Evolutionary conservation across 2,329 filamentous ascomycete species (phyloP).

Genomic region (Diaporthe ampelina): DNA sequence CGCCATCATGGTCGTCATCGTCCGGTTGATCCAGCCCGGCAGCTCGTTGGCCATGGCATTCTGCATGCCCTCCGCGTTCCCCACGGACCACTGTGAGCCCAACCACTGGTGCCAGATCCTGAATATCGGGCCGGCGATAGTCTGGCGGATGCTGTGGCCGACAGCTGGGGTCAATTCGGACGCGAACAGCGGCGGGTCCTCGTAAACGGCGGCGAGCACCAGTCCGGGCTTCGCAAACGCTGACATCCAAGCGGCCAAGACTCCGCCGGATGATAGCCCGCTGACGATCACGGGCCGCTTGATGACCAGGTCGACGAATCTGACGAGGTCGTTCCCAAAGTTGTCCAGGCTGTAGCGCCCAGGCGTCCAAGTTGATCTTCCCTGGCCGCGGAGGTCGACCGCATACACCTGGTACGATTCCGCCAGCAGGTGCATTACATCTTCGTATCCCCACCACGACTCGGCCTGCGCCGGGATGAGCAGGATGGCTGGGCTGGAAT

Average conservation of each 20-base stretch:
- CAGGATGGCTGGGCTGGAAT: slow-evolving; percentile 39
- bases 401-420: slow-evolving; percentile 43
- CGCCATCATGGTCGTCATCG: slow-evolving; percentile 36
- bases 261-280: slow-evolving; percentile 43
- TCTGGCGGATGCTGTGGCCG: slow-evolving; percentile 39
- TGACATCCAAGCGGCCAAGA: slow-evolving; percentile 42
- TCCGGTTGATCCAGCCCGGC: slow-evolving; percentile 38
- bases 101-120: slow-evolving; percentile 43
- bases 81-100: slow-evolving; percentile 43
- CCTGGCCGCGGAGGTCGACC: slow-evolving; percentile 43
- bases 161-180: slow-evolving; percentile 40
- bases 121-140: slow-evolving; percentile 41
- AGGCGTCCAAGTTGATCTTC: slow-evolving; percentile 43
- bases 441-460: slow-evolving; percentile 43
- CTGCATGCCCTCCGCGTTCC: slow-evolving; percentile 40
- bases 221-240: slow-evolving; percentile 43
- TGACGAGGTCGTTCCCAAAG: slow-evolving; percentile 43
- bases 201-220: slow-evolving; percentile 41
- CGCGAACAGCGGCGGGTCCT: slow-evolving; percentile 43
- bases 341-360: slow-evolving; percentile 43
- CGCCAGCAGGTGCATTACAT: slow-evolving; percentile 39
- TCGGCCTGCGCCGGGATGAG: slow-evolving; percentile 42
- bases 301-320: slow-evolving; percentile 42
- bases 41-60: slow-evolving; percentile 40
- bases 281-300: slow-evolving; percentile 41